A percentile compares a stretch with the other conserved stretches of the same genome.
Conservation (phyloP, 306 rosid genomes). For the Psophocarpus tetragonolobus region DNA sequence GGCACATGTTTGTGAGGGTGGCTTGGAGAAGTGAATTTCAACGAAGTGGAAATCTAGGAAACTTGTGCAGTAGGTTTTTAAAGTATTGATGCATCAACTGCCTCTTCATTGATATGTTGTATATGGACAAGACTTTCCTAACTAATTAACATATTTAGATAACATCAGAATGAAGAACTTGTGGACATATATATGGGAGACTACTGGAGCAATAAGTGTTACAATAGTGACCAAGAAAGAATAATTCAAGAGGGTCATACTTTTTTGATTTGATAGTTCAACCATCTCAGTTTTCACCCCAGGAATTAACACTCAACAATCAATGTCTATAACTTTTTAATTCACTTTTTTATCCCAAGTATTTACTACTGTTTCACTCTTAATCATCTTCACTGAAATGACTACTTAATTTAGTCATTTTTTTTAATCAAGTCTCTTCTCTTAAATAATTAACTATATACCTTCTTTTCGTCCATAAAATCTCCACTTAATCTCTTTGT, state of each 20-base stretch:
- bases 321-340: neutral
- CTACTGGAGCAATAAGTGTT: neutral
- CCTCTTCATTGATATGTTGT: neutral
- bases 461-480: no score
- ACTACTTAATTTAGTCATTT: no score
- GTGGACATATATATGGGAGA: neutral
- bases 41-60: neutral
- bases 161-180: neutral
- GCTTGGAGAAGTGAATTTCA: neutral
- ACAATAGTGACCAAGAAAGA: neutral
- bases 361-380: no score
- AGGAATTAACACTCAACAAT: neutral
- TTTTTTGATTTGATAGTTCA: conserved; percentile 24
- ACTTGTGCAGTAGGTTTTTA: neutral
- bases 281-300: neutral
- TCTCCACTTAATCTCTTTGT: no score
- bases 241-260: neutral
- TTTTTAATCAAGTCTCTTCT: no score
- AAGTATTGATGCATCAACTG: conserved; percentile 1
- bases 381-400: no score
- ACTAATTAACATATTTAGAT: conserved; percentile 19
- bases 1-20: neutral
- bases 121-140: conserved; percentile 17
- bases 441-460: no score
- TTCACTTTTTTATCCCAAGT: no score